phyloP scores from a whole-genome alignment of 2,329 filamentous ascomycete genomes.

The Mycosphaerella arachidis region DNA sequence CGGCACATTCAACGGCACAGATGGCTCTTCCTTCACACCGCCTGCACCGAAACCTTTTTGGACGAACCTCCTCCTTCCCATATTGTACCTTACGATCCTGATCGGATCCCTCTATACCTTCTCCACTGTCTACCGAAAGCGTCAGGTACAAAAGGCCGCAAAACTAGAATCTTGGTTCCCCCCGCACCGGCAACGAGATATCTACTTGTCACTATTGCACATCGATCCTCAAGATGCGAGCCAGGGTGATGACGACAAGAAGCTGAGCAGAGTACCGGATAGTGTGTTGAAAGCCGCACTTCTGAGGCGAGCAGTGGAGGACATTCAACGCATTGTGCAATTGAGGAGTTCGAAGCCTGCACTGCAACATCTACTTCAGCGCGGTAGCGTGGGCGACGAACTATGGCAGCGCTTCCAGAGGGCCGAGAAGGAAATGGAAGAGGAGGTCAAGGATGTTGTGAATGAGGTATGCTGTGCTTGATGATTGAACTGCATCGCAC shows the following conservation, averaged over 20 bases:
- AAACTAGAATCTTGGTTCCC: slow-evolving; percentile 93
- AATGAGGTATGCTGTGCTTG: slow-evolving; percentile 63
- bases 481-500: background rate
- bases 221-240: slow-evolving; percentile 52
- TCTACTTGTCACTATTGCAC: slow-evolving; percentile 90
- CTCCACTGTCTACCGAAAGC: slow-evolving; percentile 85
- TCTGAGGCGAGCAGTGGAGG: slow-evolving; percentile 81
- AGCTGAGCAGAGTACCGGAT: slow-evolving; percentile 65
- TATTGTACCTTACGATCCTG: slow-evolving; percentile 85
- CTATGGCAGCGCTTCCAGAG: slow-evolving; percentile 87
- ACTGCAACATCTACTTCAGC: slow-evolving; percentile 73
- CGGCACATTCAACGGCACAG: slow-evolving; percentile 24
- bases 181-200: slow-evolving; percentile 82
- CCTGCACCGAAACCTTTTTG: slow-evolving; percentile 46
- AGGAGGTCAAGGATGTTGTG: slow-evolving; percentile 89
- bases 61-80: slow-evolving; percentile 77
- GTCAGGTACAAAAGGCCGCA: slow-evolving; percentile 74
- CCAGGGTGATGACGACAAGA: slow-evolving; percentile 60
- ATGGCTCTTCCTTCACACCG: slow-evolving; percentile 20
- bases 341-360: slow-evolving; percentile 86
- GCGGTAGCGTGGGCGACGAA: slow-evolving; percentile 92
- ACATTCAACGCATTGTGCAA: slow-evolving; percentile 86
- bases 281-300: slow-evolving; percentile 83
- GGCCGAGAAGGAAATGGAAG: slow-evolving; percentile 96
- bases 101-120: slow-evolving; percentile 87